Evolutionary conservation across 805 yeast genomes (phyloP), one percentile per base, ranked within the genome.

Genomic region (Candida adriatica): DNA sequence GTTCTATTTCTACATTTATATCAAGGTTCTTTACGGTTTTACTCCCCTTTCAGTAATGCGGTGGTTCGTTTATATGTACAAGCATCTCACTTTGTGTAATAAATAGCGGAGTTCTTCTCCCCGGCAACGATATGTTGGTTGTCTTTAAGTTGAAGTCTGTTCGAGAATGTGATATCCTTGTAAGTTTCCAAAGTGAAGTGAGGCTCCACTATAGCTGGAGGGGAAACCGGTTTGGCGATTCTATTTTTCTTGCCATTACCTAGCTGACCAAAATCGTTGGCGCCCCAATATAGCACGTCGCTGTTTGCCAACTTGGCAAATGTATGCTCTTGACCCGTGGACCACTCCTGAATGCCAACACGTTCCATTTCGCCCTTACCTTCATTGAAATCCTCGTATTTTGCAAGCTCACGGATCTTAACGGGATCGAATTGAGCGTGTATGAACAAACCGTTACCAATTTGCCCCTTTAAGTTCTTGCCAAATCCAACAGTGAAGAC

Each of bases 221-320:
- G 51, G 7, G 59, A 51, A 1, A 55, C 32, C 1, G 92, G 90
- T 38, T 59, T 61, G 18, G 76, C 62, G 13, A 66, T 54, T 50
- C 80, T 79, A 37, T 70, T 68, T 25, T 69, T 64, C 48, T 80
- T 81, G 18, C 95, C 94, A 48, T 77, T 84, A 9, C 94, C 96
- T 26, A 84, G 65, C 58, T 90, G 96, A 16, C 90, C 94, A 45
- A 43, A 63, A 48, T 76, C 81, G 55, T 88, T 90, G 26, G 75
- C 79, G 16, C 98, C 98, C 86, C 95, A 86, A 5, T 62, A 70
- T 23, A 79, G 53, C 14, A 86, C 79, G 48, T 80, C 86, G 14
- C 69, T 69, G 39, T 79, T 79, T 25, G 64, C 55, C 35, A 82
- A 58, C 8, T 75, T 73, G 8, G 79, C 70, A 27, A 79, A 65